Evolutionary conservation across 495 filamentous ascomycete genomes (phyloP).

Genomic region (Cenococcum geophilum): DNA sequence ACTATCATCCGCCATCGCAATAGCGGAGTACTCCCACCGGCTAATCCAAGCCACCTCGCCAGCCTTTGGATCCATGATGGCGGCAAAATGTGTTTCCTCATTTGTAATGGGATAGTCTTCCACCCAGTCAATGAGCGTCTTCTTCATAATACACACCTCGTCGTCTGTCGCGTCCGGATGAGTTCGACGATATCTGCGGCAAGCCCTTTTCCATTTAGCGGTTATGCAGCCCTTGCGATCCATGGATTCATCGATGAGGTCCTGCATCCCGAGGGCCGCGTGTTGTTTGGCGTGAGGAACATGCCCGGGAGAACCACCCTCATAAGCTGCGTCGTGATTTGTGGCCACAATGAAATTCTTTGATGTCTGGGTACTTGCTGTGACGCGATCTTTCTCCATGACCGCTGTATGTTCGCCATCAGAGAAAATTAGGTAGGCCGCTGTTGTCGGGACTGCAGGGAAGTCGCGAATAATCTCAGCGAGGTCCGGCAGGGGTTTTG

Average conservation of each 20-base stretch:
- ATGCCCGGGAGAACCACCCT: slow-evolving; percentile 17
- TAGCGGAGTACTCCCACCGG: slow-evolving; percentile 13
- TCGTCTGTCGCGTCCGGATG: slow-evolving; percentile 3
- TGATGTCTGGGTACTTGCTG: slow-evolving; percentile 40
- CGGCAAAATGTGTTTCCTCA: slow-evolving; percentile 49
- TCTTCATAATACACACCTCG: slow-evolving; percentile 29
- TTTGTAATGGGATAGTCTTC: slow-evolving; percentile 47
- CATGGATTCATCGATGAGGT: slow-evolving; percentile 23
- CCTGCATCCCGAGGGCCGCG: slow-evolving; percentile 19
- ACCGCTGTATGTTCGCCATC: slow-evolving; percentile 43
- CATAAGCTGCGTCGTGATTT: slow-evolving; percentile 48
- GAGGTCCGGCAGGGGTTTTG: slow-evolving; percentile 1
- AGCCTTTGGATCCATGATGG: slow-evolving; percentile 46
- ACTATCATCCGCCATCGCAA: background rate
- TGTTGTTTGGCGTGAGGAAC: slow-evolving; percentile 27
- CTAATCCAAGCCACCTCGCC: slow-evolving; percentile 45
- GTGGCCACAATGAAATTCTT: slow-evolving; percentile 51
- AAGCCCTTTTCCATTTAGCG: slow-evolving; percentile 17
- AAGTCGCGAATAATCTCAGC: slow-evolving; percentile 34
- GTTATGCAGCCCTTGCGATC: slow-evolving; percentile 21
- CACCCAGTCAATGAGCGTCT: slow-evolving; percentile 43
- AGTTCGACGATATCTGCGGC: background rate
- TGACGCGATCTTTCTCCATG: slow-evolving; percentile 54
- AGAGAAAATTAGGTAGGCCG: slow-evolving; percentile 55
- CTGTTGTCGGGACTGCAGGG: slow-evolving; percentile 42